These are phyloP conservation scores for Aspergillus indologenus DNA, from an alignment of 495 filamentous ascomycete genomes.

Conservation along the genomic window DNA sequence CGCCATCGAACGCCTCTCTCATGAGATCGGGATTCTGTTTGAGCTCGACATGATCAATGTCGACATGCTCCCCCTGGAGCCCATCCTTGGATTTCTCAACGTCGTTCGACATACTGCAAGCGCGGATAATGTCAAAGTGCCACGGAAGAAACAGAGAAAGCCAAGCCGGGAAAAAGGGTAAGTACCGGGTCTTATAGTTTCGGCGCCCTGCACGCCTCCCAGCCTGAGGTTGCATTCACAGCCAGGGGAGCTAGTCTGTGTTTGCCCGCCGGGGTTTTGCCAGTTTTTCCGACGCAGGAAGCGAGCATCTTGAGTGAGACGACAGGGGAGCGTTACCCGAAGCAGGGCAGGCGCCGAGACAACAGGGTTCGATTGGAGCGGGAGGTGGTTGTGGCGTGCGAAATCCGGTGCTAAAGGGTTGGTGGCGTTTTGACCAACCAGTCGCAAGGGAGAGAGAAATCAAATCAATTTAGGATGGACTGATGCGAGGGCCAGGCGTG, in stretches of 20 bases:
- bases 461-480: not conserved
- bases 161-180: not conserved
- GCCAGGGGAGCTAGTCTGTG: too few relatives aligned
- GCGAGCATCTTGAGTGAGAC: not conserved
- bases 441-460: not conserved
- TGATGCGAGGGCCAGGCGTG: not conserved
- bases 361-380: not conserved
- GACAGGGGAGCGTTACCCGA: not conserved
- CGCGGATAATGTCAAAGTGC: not conserved
- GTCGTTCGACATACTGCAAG: slow-evolving; percentile 1
- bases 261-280: not conserved
- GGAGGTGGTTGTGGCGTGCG: not conserved
- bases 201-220: not conserved
- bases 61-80: slow-evolving; percentile 14
- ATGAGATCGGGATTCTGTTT: slow-evolving; percentile 28
- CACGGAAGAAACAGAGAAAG: not conserved
- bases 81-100: slow-evolving; percentile 1
- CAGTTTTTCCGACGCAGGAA: not conserved
- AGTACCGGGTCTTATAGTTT: not conserved
- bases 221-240: not conserved
- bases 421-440: not conserved
- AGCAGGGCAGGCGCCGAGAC: not conserved
- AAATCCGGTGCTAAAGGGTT: not conserved
- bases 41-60: slow-evolving; percentile 27
- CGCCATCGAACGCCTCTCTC: slow-evolving; percentile 34